A percentile compares a stretch with the other conserved stretches of the same genome.
Evolutionary conservation across 352 stramenopile species (phyloP).

Genomic region (Phytopythium boreale): DNA sequence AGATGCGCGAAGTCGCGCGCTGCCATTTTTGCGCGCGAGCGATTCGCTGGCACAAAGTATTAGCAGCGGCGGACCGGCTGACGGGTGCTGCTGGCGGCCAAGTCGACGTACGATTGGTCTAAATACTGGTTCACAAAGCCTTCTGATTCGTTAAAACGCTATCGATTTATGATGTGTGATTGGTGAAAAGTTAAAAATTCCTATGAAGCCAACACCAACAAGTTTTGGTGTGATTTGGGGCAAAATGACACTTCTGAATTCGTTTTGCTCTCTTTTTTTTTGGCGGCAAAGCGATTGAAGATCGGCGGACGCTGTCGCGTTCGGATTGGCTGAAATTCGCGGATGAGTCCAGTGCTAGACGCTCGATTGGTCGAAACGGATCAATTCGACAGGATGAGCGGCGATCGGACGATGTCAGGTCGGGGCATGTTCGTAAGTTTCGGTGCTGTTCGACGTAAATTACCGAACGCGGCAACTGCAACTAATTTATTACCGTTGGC

Average conservation of each 20-base stretch:
- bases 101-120: not conserved
- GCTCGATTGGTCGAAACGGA: not conserved
- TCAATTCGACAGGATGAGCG: not conserved
- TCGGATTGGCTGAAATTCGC: not conserved
- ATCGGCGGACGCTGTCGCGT: not conserved
- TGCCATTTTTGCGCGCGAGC: constrained; percentile 21
- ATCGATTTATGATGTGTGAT: not conserved
- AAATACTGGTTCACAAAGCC: not conserved
- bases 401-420: not conserved
- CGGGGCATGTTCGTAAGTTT: not conserved
- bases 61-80: not conserved
- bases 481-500: not conserved
- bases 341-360: not conserved
- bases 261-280: not conserved
- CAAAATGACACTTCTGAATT: too few species aligned
- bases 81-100: not conserved
- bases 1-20: constrained; percentile 76
- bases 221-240: too few species aligned
- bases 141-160: not conserved
- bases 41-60: not conserved
- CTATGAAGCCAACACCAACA: too few species aligned
- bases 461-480: not conserved
- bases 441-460: not conserved
- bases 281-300: not conserved
- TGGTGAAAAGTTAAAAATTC: not conserved